phyloP scores from a whole-genome alignment of 345 rosid species.

The Brassica cretica region DNA sequence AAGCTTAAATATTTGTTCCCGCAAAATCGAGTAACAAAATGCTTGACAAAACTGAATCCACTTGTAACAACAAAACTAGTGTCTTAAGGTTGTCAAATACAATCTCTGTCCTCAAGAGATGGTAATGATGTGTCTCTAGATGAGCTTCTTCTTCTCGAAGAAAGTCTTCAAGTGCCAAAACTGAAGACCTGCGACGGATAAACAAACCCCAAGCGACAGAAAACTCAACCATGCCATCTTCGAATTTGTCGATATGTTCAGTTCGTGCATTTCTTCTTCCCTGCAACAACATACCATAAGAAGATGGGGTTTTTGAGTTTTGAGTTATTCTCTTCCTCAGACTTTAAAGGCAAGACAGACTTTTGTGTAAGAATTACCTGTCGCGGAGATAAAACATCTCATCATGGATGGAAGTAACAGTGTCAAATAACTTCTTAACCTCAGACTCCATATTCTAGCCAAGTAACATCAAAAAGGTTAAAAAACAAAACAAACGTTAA shows the following conservation, averaged over 20 bases:
- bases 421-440: constrained; percentile 74
- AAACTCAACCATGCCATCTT: constrained; percentile 63
- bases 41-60: constrained; percentile 6
- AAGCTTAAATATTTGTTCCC: neutral
- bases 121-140: constrained; percentile 37
- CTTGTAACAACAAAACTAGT: neutral
- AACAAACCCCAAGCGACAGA: constrained; percentile 64
- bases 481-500: constrained; percentile 8
- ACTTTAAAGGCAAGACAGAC: neutral
- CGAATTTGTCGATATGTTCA: constrained; percentile 64
- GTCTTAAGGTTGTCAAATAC: neutral
- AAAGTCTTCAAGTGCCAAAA: constrained; percentile 84
- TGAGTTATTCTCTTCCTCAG: neutral
- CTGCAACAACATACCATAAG: constrained; percentile 39
- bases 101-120: neutral
- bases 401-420: constrained; percentile 63
- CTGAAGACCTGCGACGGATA: constrained; percentile 73
- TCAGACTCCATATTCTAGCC: constrained; percentile 76
- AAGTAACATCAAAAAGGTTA: constrained; percentile 25
- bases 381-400: constrained; percentile 85
- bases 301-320: neutral
- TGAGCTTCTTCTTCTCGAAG: constrained; percentile 86
- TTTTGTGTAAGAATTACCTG: constrained; percentile 50
- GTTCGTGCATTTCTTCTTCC: constrained; percentile 83
- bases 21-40: constrained; percentile 7